Evolutionary conservation across 2,329 filamentous ascomycete species (phyloP).

Genomic region (Cordyceps fumosorosea): DNA sequence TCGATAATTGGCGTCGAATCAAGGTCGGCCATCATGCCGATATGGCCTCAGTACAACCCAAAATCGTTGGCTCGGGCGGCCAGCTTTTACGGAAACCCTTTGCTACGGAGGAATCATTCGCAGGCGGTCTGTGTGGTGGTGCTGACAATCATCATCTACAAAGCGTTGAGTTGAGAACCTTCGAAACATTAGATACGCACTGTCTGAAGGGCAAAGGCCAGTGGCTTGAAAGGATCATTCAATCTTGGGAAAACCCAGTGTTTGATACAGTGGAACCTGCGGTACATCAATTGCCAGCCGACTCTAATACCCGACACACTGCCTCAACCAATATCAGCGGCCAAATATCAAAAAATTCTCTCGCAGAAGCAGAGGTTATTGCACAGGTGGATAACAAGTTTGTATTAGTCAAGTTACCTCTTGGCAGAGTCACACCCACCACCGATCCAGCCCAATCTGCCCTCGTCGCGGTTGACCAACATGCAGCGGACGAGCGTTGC

Average conservation of each 20-base stretch:
- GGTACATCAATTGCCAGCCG: slow-evolving; percentile 36
- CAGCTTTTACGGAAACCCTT: slow-evolving; percentile 40
- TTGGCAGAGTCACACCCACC: slow-evolving; percentile 1
- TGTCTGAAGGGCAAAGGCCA: slow-evolving; percentile 18
- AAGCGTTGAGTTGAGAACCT: neutral
- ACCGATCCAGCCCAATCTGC: slow-evolving; percentile 32
- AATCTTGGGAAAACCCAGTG: slow-evolving; percentile 68
- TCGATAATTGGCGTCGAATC: slow-evolving; percentile 34
- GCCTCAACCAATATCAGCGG: slow-evolving; percentile 28
- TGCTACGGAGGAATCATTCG: slow-evolving; percentile 33
- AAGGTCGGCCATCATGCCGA: slow-evolving; percentile 21
- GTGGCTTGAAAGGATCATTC: slow-evolving; percentile 57
- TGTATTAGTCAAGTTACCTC: slow-evolving; percentile 59
- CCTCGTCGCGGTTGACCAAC: slow-evolving; percentile 81
- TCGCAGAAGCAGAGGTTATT: slow-evolving; percentile 59
- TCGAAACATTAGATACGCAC: neutral
- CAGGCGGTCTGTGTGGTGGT: slow-evolving; percentile 20
- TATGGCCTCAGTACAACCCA: neutral
- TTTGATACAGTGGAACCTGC: slow-evolving; percentile 48
- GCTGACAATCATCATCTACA: neutral
- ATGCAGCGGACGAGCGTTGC: slow-evolving; percentile 87
- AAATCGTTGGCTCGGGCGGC: slow-evolving; percentile 34
- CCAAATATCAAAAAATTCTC: slow-evolving; percentile 54
- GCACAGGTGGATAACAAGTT: slow-evolving; percentile 88
- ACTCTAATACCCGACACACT: slow-evolving; percentile 15